A percentile compares a stretch with the other conserved stretches of the same genome.
Evolutionary conservation across 2,329 filamentous ascomycete species (phyloP).

Genomic region (Calonectria leucothoes): DNA sequence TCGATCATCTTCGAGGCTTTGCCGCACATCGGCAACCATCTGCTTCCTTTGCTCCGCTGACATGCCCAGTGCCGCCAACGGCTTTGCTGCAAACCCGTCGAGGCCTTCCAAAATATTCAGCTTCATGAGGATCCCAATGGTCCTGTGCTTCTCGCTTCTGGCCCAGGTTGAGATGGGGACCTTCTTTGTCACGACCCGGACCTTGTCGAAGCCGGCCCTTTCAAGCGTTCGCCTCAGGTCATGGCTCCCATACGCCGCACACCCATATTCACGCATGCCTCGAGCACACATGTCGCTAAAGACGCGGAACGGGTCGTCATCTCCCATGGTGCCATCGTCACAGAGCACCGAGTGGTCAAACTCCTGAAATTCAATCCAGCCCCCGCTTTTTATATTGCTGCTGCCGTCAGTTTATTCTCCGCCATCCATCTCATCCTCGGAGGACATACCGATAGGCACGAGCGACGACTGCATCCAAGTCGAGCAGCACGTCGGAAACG

Average conservation of each 20-base stretch:
- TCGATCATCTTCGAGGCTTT: conserved; percentile 48
- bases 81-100: conserved; percentile 55
- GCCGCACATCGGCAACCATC: conserved; percentile 46
- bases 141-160: conserved; percentile 52
- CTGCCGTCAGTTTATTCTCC: conserved; percentile 17
- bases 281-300: conserved; percentile 47
- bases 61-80: conserved; percentile 52
- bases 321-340: conserved; percentile 57
- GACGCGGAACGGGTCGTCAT: conserved; percentile 51
- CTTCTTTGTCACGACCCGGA: conserved; percentile 55
- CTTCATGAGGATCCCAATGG: conserved; percentile 58
- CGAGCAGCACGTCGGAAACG: conserved; percentile 62
- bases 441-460: conserved; percentile 48
- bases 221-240: conserved; percentile 51
- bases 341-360: conserved; percentile 54
- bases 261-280: conserved; percentile 51
- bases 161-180: conserved; percentile 61
- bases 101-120: conserved; percentile 55
- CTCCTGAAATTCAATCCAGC: conserved; percentile 65
- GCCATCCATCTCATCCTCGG: background rate
- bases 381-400: conserved; percentile 58
- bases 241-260: conserved; percentile 50
- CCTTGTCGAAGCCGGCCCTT: conserved; percentile 57
- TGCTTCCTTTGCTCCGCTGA: conserved; percentile 48
- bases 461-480: conserved; percentile 60